Evolutionary conservation across 2,329 filamentous ascomycete species (phyloP).

Genomic region (Furcasterigmium sp.): DNA sequence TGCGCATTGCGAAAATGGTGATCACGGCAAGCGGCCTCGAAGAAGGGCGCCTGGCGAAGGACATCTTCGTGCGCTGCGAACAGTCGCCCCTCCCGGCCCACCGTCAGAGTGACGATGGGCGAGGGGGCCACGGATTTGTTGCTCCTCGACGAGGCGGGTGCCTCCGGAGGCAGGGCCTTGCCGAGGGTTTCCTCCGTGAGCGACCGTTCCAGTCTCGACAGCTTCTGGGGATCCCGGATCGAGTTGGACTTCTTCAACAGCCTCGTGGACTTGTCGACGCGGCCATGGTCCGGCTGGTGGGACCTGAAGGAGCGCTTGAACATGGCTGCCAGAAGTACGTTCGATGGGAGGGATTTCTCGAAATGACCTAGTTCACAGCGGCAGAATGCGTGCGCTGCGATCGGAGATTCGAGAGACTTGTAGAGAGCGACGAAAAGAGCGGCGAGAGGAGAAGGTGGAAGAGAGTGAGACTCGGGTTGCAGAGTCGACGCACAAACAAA

Average conservation of each 20-base stretch:
- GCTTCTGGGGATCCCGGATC: constrained; percentile 69
- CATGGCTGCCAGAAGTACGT: constrained; percentile 50
- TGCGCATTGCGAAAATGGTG: constrained; percentile 68
- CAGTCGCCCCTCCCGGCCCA: constrained; percentile 79
- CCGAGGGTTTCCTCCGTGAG: constrained; percentile 52
- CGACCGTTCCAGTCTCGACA: constrained; percentile 81
- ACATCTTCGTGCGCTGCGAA: constrained; percentile 96
- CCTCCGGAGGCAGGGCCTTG: constrained; percentile 39
- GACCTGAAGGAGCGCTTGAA: constrained; percentile 89
- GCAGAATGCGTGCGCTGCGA: constrained; percentile 18
- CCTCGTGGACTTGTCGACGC: constrained; percentile 84
- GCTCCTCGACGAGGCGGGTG: constrained; percentile 26
- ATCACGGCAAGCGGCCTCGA: constrained; percentile 61
- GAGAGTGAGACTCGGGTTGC: constrained; percentile 21
- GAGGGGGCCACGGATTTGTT: constrained; percentile 36
- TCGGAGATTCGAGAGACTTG: constrained; percentile 16
- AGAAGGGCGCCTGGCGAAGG: constrained; percentile 79
- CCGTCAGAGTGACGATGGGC: constrained; percentile 80
- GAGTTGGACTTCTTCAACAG: constrained; percentile 63
- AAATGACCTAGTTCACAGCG: constrained; percentile 26
- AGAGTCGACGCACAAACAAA: constrained; percentile 33
- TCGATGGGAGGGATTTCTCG: constrained; percentile 15
- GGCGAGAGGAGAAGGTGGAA: constrained; percentile 10
- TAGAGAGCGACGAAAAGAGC: constrained; percentile 52
- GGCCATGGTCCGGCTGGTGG: constrained; percentile 53